A percentile compares a stretch with the other conserved stretches of the same genome.
Conservation (phyloP, 2,329 filamentous ascomycete genomes). For the Colletotrichum plurivorum region DNA sequence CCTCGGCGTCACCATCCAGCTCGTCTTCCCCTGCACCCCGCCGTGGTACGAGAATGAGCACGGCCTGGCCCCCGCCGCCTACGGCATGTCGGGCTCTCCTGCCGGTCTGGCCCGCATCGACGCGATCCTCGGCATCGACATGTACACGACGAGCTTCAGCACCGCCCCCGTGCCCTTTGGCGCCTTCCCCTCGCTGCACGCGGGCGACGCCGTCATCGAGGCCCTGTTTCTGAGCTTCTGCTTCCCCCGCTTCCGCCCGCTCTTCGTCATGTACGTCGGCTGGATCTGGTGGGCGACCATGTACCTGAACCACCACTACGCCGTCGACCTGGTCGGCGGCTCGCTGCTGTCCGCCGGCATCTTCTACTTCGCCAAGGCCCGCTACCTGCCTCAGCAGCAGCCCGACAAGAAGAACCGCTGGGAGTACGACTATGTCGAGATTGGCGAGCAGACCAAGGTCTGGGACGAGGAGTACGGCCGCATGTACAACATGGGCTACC, state of each 20-base stretch:
- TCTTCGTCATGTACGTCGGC: slow-evolving; percentile 87
- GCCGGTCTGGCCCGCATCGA: slow-evolving; percentile 92
- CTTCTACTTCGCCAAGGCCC: slow-evolving; percentile 86
- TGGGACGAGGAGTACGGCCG: slow-evolving; percentile 63
- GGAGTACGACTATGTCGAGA: slow-evolving; percentile 95
- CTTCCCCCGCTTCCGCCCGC: slow-evolving; percentile 84
- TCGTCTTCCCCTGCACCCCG: slow-evolving; percentile 92
- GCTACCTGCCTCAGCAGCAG: slow-evolving; percentile 87
- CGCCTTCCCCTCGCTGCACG: slow-evolving; percentile 94
- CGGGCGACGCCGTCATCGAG: slow-evolving; percentile 89
- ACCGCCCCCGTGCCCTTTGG: slow-evolving; percentile 94
- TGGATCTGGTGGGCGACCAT: slow-evolving; percentile 99
- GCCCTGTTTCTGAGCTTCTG: slow-evolving; percentile 93
- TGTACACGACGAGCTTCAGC: slow-evolving; percentile 94
- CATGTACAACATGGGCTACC: slow-evolving; percentile 62
- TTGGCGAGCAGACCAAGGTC: slow-evolving; percentile 72
- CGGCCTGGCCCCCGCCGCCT: slow-evolving; percentile 90
- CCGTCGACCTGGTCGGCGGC: slow-evolving; percentile 90
- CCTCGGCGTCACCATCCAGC: slow-evolving; percentile 87
- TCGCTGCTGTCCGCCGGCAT: slow-evolving; percentile 82
- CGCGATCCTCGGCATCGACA: slow-evolving; percentile 88
- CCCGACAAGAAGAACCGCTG: slow-evolving; percentile 88
- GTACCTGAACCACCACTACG: slow-evolving; percentile 98
- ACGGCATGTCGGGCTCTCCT: slow-evolving; percentile 90
- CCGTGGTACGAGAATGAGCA: slow-evolving; percentile 98